phyloP scores from a whole-genome alignment of 2,329 filamentous ascomycete species.

The Leptographium flavum region DNA sequence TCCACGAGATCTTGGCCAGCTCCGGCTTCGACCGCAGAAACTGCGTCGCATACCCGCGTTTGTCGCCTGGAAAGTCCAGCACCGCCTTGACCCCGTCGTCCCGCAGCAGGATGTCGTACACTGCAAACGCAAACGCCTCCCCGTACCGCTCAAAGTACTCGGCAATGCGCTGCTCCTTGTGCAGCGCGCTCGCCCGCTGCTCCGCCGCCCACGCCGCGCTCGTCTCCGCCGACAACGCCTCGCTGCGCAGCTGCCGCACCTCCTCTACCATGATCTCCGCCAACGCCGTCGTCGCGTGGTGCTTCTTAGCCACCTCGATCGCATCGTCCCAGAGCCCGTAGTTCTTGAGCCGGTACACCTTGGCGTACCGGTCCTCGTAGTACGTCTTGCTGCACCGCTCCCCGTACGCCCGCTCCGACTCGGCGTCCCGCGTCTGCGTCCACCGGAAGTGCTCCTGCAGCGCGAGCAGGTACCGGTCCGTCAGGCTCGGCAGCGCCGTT shows the following conservation, averaged over 20 bases:
- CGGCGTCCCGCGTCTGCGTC: conserved; percentile 28
- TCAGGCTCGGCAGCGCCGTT: conserved; percentile 33
- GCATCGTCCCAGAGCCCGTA: conserved; percentile 43
- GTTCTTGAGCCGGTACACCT: conserved; percentile 37
- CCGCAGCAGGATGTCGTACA: conserved; percentile 65
- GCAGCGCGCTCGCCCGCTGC: conserved; percentile 27
- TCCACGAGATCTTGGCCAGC: conserved; percentile 76
- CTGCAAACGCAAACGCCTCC: conserved; percentile 55
- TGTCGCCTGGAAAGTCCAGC: conserved; percentile 57
- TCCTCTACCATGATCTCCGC: conserved; percentile 42
- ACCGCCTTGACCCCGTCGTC: conserved; percentile 52
- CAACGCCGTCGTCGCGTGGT: conserved; percentile 38
- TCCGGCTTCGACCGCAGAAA: conserved; percentile 62
- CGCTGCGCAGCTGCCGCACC: conserved; percentile 27
- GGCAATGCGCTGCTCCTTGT: conserved; percentile 33
- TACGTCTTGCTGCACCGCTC: conserved; percentile 35
- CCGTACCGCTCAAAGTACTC: conserved; percentile 49
- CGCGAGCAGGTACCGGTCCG: conserved; percentile 39
- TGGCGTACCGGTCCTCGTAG: conserved; percentile 33
- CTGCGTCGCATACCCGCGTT: conserved; percentile 54
- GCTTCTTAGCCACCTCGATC: conserved; percentile 43
- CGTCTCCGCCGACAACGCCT: conserved; percentile 18
- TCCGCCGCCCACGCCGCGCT: conserved; percentile 21
- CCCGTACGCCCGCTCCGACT: conserved; percentile 25
- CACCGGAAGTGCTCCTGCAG: conserved; percentile 39